phyloP scores from a whole-genome alignment of 2,329 filamentous ascomycete species.

The Trichoderma harzianum region DNA sequence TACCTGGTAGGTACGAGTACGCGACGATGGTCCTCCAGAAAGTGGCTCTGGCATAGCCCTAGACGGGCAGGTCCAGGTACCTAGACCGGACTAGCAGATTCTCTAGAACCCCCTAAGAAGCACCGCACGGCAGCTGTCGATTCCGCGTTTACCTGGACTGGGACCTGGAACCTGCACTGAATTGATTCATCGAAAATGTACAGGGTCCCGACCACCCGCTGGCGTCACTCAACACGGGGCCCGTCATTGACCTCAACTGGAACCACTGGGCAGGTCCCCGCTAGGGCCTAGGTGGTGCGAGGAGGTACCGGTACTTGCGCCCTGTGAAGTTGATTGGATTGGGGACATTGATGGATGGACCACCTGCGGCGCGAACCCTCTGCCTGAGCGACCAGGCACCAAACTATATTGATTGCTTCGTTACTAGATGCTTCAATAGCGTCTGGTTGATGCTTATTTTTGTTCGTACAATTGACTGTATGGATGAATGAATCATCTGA shows the following conservation, averaged over 20 bases:
- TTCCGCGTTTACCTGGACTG: neutral
- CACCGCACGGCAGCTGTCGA: conserved; percentile 1
- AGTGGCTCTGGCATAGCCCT: neutral
- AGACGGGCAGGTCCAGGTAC: neutral
- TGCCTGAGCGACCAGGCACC: neutral
- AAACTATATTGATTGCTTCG: neutral
- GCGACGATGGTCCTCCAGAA: neutral
- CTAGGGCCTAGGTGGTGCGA: neutral
- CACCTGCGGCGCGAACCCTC: neutral
- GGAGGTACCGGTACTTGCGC: neutral
- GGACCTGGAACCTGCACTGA: neutral
- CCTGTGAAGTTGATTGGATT: neutral
- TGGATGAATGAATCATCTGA: neutral
- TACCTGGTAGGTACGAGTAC: neutral
- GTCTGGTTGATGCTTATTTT: neutral
- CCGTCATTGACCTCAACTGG: neutral
- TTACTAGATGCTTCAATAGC: neutral
- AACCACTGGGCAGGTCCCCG: neutral
- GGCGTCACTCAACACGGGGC: neutral
- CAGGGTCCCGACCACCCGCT: neutral
- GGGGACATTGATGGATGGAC: neutral
- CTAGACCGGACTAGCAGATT: neutral
- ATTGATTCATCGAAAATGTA: neutral
- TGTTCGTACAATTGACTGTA: neutral
- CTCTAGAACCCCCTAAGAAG: neutral